phyloP scores from a whole-genome alignment of 345 rosid species.

The Ceriops zippeliana region DNA sequence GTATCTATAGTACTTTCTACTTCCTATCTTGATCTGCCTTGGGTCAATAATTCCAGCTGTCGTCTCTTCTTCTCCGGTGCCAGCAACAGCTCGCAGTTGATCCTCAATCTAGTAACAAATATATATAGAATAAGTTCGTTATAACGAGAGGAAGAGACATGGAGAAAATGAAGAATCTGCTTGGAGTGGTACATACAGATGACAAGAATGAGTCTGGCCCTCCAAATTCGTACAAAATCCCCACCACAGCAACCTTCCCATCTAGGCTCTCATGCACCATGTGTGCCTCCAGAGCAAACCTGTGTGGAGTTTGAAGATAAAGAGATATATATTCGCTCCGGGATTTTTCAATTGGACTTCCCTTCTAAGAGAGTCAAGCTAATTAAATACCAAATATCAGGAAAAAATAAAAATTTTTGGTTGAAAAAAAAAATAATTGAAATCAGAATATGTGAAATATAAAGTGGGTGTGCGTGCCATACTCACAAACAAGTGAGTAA shows the following conservation, averaged over 20 bases:
- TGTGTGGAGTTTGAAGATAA: constrained; percentile 9
- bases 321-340: too few relatives aligned
- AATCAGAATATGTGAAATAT: not conserved
- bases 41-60: constrained; percentile 55
- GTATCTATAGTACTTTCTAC: constrained; percentile 70
- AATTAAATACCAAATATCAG: too few relatives aligned
- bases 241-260: constrained; percentile 63
- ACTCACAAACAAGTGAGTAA: too few relatives aligned
- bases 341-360: too few relatives aligned
- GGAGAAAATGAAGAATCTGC: too few relatives aligned
- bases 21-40: constrained; percentile 41
- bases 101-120: constrained; percentile 36
- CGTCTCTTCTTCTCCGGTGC: constrained; percentile 22
- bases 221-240: constrained; percentile 64
- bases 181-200: constrained; percentile 28
- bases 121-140: not conserved
- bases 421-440: not conserved
- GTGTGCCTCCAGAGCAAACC: constrained; percentile 64
- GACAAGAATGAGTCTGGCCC: constrained; percentile 58
- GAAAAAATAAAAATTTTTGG: too few relatives aligned
- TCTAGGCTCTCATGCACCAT: constrained; percentile 66
- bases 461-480: not conserved
- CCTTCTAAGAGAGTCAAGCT: too few relatives aligned
- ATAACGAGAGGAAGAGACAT: not conserved
- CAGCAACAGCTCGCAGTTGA: constrained; percentile 34